These are phyloP conservation scores for Tetrahymena borealis DNA, from an alignment of 73 alveolate species.

Conservation along the genomic window DNA sequence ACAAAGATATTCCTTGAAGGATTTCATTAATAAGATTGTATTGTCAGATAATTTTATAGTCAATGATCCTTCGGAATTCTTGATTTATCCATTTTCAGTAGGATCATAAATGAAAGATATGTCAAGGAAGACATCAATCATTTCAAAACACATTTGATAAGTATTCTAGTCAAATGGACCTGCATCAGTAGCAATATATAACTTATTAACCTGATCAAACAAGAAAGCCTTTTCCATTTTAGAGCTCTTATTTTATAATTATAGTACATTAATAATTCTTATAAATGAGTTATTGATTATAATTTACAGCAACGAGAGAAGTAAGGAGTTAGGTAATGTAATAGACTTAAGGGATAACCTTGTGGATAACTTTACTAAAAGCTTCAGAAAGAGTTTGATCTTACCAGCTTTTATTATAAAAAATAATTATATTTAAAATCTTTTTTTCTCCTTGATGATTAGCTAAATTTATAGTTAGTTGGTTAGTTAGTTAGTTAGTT, in stretches of 20 bases:
- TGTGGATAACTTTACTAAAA: conserved; percentile 84
- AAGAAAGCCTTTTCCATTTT: conserved; percentile 92
- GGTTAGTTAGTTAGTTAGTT: too few relatives aligned
- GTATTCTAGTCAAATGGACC: conserved; percentile 71
- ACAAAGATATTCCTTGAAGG: conserved; percentile 35
- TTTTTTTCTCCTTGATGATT: conserved; percentile 55
- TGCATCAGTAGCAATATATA: conserved; percentile 89
- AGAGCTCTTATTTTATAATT: conserved; percentile 60
- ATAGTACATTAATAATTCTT: conserved; percentile 55
- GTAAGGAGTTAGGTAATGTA: conserved; percentile 42
- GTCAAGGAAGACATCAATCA: conserved; percentile 92
- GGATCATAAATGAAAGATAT: conserved; percentile 86
- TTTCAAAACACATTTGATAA: conserved; percentile 94
- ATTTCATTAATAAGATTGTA: conserved; percentile 15
- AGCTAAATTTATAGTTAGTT: too few relatives aligned
- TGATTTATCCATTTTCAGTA: conserved; percentile 36
- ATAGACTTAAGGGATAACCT: conserved; percentile 78
- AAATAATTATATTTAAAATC: neutral
- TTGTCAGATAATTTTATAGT: conserved; percentile 44
- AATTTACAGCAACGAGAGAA: conserved; percentile 31
- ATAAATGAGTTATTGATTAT: neutral
- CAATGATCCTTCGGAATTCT: conserved; percentile 54
- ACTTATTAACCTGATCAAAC: conserved; percentile 88
- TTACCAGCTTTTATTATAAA: conserved; percentile 46
- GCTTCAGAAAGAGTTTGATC: conserved; percentile 91